Conservation (phyloP, 176 grass and related monocot genomes). For the Musa acuminata region DNA sequence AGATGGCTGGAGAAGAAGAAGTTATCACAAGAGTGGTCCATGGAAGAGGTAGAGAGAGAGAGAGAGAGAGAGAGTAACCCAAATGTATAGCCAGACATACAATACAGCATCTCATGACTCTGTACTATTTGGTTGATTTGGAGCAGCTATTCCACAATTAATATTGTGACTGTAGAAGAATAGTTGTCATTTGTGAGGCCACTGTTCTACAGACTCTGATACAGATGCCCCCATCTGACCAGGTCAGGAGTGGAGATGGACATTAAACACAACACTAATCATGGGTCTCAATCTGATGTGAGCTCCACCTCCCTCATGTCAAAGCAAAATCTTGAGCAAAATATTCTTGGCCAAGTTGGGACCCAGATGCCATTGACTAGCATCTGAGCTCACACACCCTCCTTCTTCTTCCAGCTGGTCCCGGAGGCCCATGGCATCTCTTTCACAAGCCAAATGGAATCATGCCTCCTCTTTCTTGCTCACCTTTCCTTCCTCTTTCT, state of each 20-base stretch:
- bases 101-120: too few relatives aligned
- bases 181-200: too few relatives aligned
- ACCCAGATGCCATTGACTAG: conserved; percentile 1
- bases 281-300: conserved; percentile 6
- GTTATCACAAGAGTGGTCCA: background rate
- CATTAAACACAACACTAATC: background rate
- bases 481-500: background rate
- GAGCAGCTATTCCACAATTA: too few relatives aligned
- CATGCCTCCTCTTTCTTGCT: conserved; percentile 7
- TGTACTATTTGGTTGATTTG: too few relatives aligned
- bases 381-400: background rate
- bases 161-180: too few relatives aligned
- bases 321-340: conserved; percentile 11
- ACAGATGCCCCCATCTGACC: background rate
- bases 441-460: conserved; percentile 4
- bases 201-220: too few relatives aligned
- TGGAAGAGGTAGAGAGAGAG: background rate
- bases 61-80: too few relatives aligned
- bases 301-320: conserved; percentile 7
- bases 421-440: conserved; percentile 2
- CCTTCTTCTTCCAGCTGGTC: background rate
- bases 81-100: too few relatives aligned
- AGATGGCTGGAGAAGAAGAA: background rate
- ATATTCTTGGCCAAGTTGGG: background rate
- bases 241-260: background rate